Evolutionary conservation across 1,284 basidiomycete genomes (phyloP).

Genomic region (Laetiporus sulphureus): DNA sequence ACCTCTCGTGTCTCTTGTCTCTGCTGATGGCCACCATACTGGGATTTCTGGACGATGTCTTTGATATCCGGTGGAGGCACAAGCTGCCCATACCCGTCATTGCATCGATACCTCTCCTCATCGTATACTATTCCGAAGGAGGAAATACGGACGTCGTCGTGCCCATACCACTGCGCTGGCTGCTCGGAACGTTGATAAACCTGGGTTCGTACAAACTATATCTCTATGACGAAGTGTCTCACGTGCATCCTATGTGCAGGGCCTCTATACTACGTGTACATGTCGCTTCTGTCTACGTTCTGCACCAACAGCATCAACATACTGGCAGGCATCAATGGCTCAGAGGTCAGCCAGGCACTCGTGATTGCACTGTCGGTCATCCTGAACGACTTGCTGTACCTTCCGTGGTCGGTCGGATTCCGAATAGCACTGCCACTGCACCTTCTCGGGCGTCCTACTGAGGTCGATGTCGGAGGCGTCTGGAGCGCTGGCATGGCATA

Average conservation of each 20-base stretch:
- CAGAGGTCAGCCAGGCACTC: constrained; percentile 90
- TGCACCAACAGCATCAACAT: constrained; percentile 99
- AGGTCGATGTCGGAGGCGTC: constrained; percentile 67
- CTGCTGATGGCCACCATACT: constrained; percentile 89
- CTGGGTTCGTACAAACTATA: constrained; percentile 53
- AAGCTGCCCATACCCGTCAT: constrained; percentile 97
- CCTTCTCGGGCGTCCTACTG: constrained; percentile 56
- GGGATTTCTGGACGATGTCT: constrained; percentile 96
- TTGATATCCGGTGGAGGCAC: constrained; percentile 98
- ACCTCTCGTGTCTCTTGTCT: constrained; percentile 88
- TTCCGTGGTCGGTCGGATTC: constrained; percentile 76
- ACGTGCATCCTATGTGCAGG: constrained; percentile 44
- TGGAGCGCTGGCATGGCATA: constrained; percentile 81
- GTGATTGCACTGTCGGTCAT: constrained; percentile 90
- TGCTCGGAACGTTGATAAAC: constrained; percentile 80
- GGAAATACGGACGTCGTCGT: constrained; percentile 95
- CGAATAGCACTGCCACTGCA: constrained; percentile 65
- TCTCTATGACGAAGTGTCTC: too few relatives aligned
- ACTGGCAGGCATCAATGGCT: constrained; percentile 95
- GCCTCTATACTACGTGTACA: constrained; percentile 94
- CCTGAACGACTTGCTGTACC: constrained; percentile 88
- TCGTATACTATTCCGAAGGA: constrained; percentile 93
- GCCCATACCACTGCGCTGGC: constrained; percentile 67
- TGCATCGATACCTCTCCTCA: constrained; percentile 88
- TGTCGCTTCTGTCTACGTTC: constrained; percentile 94